phyloP scores from a whole-genome alignment of 352 stramenopile genomes.

The Bremia lactucae region DNA sequence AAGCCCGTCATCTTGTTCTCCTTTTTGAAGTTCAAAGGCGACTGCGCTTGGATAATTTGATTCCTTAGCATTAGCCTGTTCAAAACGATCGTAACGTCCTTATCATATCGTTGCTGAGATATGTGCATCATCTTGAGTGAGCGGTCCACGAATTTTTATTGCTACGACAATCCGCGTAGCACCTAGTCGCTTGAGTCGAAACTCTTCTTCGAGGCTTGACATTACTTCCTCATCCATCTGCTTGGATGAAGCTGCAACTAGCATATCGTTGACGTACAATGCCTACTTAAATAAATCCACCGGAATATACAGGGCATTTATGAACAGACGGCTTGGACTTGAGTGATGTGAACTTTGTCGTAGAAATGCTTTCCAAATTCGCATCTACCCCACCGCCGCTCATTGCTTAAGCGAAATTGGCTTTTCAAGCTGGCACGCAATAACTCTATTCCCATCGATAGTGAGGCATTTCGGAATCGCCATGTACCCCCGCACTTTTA shows the following conservation, averaged over 20 bases:
- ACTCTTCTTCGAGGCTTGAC: background rate
- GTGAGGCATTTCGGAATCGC: background rate
- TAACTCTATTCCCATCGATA: background rate
- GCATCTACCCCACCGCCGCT: slow-evolving; percentile 16
- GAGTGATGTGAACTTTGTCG: background rate
- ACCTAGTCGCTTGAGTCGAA: slow-evolving; percentile 1
- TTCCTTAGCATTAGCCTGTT: background rate
- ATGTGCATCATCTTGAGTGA: background rate
- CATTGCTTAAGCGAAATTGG: slow-evolving; percentile 27
- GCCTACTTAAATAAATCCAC: no score
- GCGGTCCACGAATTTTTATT: slow-evolving; percentile 1
- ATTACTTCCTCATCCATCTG: background rate
- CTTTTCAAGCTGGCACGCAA: slow-evolving; percentile 15
- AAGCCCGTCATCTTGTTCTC: background rate
- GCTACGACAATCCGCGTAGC: slow-evolving; percentile 9
- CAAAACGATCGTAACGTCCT: background rate
- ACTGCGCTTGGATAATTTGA: background rate
- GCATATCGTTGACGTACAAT: slow-evolving; percentile 9
- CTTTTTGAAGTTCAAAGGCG: background rate
- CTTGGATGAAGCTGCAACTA: slow-evolving; percentile 1
- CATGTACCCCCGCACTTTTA: slow-evolving; percentile 12
- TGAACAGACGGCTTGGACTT: background rate
- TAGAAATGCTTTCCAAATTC: slow-evolving; percentile 3
- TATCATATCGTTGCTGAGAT: background rate
- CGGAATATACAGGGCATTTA: no score